A percentile compares a stretch with the other conserved stretches of the same genome.
These are phyloP conservation scores for Ogataea nonfermentans DNA, from an alignment of 805 yeast species.

Conservation along the genomic window DNA sequence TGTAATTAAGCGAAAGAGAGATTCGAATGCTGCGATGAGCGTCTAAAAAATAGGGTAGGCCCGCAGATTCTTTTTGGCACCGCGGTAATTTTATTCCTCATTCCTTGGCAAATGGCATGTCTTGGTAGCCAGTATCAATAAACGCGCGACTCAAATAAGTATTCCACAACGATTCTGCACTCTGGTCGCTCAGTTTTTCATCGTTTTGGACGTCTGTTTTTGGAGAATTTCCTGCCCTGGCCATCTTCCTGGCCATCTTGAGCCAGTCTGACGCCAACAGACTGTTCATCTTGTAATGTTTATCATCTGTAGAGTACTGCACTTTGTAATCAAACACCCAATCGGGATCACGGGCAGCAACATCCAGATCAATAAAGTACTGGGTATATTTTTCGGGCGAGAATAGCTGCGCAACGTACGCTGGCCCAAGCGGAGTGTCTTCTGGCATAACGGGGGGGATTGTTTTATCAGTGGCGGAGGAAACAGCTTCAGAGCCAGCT, in stretches of 20 bases:
- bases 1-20: slow-evolving; percentile 1
- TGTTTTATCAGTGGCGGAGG: slow-evolving; percentile 57
- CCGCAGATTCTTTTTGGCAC: background rate
- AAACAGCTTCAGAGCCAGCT: no score
- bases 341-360: slow-evolving; percentile 36
- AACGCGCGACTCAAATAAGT: slow-evolving; percentile 58
- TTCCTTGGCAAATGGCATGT: slow-evolving; percentile 34
- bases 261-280: slow-evolving; percentile 65
- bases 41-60: slow-evolving; percentile 5
- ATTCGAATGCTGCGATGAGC: slow-evolving; percentile 4
- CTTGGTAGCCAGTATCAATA: slow-evolving; percentile 62
- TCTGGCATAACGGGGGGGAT: slow-evolving; percentile 60
- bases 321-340: slow-evolving; percentile 55
- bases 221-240: slow-evolving; percentile 30
- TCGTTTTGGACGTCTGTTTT: background rate
- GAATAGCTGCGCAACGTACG: slow-evolving; percentile 64
- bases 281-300: slow-evolving; percentile 50
- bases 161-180: slow-evolving; percentile 51
- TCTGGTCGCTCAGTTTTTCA: background rate
- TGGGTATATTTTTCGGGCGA: slow-evolving; percentile 73
- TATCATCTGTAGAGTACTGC: slow-evolving; percentile 69
- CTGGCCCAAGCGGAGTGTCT: slow-evolving; percentile 65
- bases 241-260: slow-evolving; percentile 51
- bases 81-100: background rate
- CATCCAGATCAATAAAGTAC: slow-evolving; percentile 62